Conservation (phyloP, 768 basidiomycete genomes). For the Tylopilus cervinicoccineus region DNA sequence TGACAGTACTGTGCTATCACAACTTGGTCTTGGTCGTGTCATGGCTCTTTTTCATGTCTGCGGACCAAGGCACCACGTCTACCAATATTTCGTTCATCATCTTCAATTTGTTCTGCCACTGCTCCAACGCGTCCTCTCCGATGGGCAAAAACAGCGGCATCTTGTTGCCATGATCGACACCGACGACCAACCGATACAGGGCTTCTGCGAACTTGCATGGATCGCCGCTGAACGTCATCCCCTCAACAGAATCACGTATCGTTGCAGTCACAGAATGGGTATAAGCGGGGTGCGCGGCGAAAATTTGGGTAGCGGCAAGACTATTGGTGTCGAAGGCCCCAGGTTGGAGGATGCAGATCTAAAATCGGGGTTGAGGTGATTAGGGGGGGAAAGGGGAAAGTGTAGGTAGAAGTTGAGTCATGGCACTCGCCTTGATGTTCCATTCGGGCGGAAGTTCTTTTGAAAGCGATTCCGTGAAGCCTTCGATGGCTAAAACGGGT, state of each 20-base stretch:
- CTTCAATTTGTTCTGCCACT: background rate
- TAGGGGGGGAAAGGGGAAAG: too few species aligned
- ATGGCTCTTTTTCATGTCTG: slow-evolving; percentile 2
- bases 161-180: background rate
- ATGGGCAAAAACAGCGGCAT: slow-evolving; percentile 8
- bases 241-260: background rate
- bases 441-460: slow-evolving; percentile 12
- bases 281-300: slow-evolving; percentile 9
- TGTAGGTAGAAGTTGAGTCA: too few species aligned
- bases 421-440: slow-evolving; percentile 16
- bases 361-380: background rate
- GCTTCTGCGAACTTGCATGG: slow-evolving; percentile 12
- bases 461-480: slow-evolving; percentile 5
- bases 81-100: background rate
- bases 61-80: slow-evolving; percentile 5
- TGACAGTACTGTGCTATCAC: too few species aligned
- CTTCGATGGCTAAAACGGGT: slow-evolving; percentile 11
- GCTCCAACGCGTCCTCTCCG: slow-evolving; percentile 10
- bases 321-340: slow-evolving; percentile 17
- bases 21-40: background rate
- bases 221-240: slow-evolving; percentile 5
- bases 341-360: slow-evolving; percentile 16
- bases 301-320: background rate
- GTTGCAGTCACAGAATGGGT: background rate
- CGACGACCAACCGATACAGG: background rate